Conservation (phyloP, 257 asterid species). For the Salvia miltiorrhiza region DNA sequence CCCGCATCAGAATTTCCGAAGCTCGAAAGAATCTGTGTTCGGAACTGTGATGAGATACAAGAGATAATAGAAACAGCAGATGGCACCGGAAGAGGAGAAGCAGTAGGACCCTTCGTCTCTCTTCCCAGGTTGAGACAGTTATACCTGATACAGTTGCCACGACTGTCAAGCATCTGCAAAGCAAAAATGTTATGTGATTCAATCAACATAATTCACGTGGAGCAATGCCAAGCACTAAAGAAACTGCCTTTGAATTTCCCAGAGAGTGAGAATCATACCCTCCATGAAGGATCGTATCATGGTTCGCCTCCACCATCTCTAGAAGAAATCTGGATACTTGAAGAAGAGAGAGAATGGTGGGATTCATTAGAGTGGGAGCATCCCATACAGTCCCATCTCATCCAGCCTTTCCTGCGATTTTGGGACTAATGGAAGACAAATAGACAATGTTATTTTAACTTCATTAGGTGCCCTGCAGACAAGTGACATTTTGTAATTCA, state of each 20-base stretch:
- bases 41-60: constrained; percentile 3
- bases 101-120: neutral
- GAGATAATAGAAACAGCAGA: constrained; percentile 7
- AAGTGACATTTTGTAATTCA: neutral
- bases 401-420: constrained; percentile 15
- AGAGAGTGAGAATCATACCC: neutral
- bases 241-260: constrained; percentile 6
- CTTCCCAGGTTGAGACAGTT: constrained; percentile 18
- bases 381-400: constrained; percentile 1
- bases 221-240: constrained; percentile 7
- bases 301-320: constrained; percentile 17
- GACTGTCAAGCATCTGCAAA: constrained; percentile 21
- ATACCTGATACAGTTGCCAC: constrained; percentile 5
- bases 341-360: constrained; percentile 19
- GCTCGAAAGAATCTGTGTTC: neutral
- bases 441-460: neutral
- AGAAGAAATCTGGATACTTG: neutral
- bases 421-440: neutral
- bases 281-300: neutral
- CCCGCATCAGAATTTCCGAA: constrained; percentile 1
- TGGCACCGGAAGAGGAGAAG: constrained; percentile 1
- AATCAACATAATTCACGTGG: neutral
- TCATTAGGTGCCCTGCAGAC: neutral
- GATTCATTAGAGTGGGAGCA: constrained; percentile 24
- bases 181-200: constrained; percentile 15